Conservation (phyloP, 208 protist genomes). For the Leishmania lainsoni region DNA sequence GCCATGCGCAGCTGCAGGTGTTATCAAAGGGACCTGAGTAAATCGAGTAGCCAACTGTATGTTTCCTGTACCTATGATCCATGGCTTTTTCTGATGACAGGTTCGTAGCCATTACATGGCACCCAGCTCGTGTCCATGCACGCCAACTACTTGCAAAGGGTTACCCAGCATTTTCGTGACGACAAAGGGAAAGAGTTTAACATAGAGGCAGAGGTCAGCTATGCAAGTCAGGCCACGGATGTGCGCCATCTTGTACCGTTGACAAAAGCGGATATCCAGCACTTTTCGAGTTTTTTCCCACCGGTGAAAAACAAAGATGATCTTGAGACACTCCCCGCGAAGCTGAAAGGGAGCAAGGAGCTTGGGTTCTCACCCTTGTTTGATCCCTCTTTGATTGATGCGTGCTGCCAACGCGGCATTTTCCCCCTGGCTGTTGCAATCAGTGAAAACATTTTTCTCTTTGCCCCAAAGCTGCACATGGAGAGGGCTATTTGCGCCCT, state of each 20-base stretch:
- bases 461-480: constrained; percentile 75
- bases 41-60: not conserved
- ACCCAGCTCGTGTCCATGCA: constrained; percentile 9
- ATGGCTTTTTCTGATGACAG: not conserved
- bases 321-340: constrained; percentile 41
- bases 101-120: not conserved
- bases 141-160: constrained; percentile 19
- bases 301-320: constrained; percentile 39
- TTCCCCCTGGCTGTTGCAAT: constrained; percentile 65
- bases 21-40: not conserved
- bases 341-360: constrained; percentile 40
- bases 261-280: constrained; percentile 17
- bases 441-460: constrained; percentile 39
- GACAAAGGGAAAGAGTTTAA: constrained; percentile 10
- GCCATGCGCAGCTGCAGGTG: not conserved
- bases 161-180: constrained; percentile 15
- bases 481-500: constrained; percentile 47
- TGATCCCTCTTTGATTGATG: constrained; percentile 67
- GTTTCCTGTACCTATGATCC: not conserved
- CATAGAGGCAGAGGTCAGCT: constrained; percentile 40
- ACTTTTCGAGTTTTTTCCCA: constrained; percentile 37
- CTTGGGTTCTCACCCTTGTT: constrained; percentile 76
- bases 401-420: constrained; percentile 69
- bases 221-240: constrained; percentile 17
- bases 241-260: constrained; percentile 39